Evolutionary conservation across 2,329 filamentous ascomycete genomes (phyloP).

Genomic region (Penicillium frequentans): DNA sequence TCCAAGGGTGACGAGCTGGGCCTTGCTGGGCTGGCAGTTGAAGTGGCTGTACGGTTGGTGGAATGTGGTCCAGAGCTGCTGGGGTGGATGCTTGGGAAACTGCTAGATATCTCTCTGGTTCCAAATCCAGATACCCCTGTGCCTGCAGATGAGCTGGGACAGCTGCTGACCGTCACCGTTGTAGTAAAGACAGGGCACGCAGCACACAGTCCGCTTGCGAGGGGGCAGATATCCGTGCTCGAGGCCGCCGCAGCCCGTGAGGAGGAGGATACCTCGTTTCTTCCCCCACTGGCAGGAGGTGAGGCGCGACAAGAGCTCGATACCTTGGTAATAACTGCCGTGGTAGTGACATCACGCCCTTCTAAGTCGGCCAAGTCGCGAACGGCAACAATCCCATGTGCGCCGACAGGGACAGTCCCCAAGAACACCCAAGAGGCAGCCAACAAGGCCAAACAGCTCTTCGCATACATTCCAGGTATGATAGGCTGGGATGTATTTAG

Average conservation of each 20-base stretch:
- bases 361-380: constrained; percentile 1
- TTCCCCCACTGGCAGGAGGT: not conserved
- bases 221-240: constrained; percentile 1
- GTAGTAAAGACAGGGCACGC: constrained; percentile 8
- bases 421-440: constrained; percentile 18
- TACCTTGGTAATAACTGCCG: not conserved
- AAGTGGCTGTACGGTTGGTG: not conserved
- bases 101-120: not conserved
- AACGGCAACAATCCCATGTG: constrained; percentile 1
- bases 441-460: constrained; percentile 15
- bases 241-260: not conserved
- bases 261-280: not conserved
- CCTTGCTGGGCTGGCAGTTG: not conserved
- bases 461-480: constrained; percentile 19
- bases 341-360: not conserved
- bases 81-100: not conserved
- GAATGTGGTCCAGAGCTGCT: not conserved
- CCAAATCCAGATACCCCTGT: not conserved
- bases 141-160: not conserved
- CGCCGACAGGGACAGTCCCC: constrained; percentile 9
- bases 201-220: constrained; percentile 15
- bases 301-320: not conserved
- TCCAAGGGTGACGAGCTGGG: not conserved
- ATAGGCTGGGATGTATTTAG: not conserved
- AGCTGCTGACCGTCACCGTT: constrained; percentile 7